Evolutionary conservation across 2,329 filamentous ascomycete genomes (phyloP), one percentile per base, ranked within the genome.

Genomic region (Fusarium globosum): DNA sequence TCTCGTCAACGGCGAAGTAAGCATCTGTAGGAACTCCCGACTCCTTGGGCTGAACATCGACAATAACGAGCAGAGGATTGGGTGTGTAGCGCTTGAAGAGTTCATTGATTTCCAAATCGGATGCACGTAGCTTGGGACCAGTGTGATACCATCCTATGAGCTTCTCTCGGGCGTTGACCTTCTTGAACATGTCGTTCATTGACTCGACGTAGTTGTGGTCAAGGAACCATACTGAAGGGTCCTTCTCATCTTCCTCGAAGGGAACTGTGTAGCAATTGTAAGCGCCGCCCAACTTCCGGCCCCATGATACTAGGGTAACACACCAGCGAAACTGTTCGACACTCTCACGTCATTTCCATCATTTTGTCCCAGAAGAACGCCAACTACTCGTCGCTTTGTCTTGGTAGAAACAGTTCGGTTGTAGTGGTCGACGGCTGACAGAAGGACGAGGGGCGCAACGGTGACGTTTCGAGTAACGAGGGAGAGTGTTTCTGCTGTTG

Each of bases 141-240:
- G 96, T 97, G 85, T 99, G 96, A 85, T 99, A 99, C 96, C 96
- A 99, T 81, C 96, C 96, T 88, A 99, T 97, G 83, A 99, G 89
- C 91, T 98, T 98, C 87, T 99, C 96, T 74, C 94, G 89, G 70
- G 96, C 96, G 86, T 99, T 99, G 88, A 99, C 95, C 87, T 98
- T 98, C 88, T 99, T 99, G 90, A 99, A 99, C 96, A 99, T 99
- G 84, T 98, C 96, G 86, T 96, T 97, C 96, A 99, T 99, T 78
- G 93, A 94, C 85, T 99, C 96, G 83, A 99, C 94, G 81, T 98
- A 99, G 89, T 98, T 98, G 89, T 99, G 96, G 83, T 99, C 96
- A 75, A 99, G 86, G 83, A 98, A 99, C 96, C 96, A 99, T 81
- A 99, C 96, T 41, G 96, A 97, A 7, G 96, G 96, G 82, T 99